phyloP scores from a whole-genome alignment of 2,329 filamentous ascomycete genomes.

The Colletotrichum sp. region DNA sequence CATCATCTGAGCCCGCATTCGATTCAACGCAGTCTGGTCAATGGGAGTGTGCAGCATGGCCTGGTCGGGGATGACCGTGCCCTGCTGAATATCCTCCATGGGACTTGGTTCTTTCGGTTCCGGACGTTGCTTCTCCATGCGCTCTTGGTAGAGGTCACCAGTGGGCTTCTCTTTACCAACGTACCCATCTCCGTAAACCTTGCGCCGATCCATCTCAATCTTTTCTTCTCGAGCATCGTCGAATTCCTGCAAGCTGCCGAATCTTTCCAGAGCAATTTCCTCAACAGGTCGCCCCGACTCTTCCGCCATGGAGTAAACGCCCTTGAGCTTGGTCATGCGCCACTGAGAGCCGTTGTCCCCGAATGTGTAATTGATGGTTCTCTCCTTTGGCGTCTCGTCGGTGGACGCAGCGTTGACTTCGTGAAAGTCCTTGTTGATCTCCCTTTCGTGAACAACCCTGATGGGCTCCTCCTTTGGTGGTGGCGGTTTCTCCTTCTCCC shows the following conservation, averaged over 20 bases:
- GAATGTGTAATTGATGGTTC: slow-evolving; percentile 76
- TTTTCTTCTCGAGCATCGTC: slow-evolving; percentile 94
- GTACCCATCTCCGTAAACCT: slow-evolving; percentile 84
- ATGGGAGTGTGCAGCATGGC: slow-evolving; percentile 56
- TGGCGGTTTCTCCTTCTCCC: slow-evolving; percentile 58
- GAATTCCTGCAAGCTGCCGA: slow-evolving; percentile 81
- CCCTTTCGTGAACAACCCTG: slow-evolving; percentile 77
- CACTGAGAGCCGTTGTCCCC: slow-evolving; percentile 90
- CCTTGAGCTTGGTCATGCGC: slow-evolving; percentile 94
- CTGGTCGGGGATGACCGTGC: slow-evolving; percentile 61
- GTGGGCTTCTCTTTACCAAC: slow-evolving; percentile 85
- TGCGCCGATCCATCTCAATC: slow-evolving; percentile 83
- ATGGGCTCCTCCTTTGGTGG: slow-evolving; percentile 64
- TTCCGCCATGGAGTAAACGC: slow-evolving; percentile 80
- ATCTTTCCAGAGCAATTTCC: slow-evolving; percentile 82
- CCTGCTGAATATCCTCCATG: slow-evolving; percentile 49
- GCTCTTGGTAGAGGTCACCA: slow-evolving; percentile 83
- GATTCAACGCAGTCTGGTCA: slow-evolving; percentile 83
- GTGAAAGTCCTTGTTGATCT: slow-evolving; percentile 74
- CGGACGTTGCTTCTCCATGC: slow-evolving; percentile 64
- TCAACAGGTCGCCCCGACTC: slow-evolving; percentile 76
- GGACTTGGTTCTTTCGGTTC: slow-evolving; percentile 16
- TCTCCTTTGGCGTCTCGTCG: slow-evolving; percentile 59
- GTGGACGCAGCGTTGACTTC: slow-evolving; percentile 61
- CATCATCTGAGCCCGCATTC: slow-evolving; percentile 92